Evolutionary conservation across 169 alveolate genomes (phyloP).

Genomic region (Plasmodium chabaudi): DNA sequence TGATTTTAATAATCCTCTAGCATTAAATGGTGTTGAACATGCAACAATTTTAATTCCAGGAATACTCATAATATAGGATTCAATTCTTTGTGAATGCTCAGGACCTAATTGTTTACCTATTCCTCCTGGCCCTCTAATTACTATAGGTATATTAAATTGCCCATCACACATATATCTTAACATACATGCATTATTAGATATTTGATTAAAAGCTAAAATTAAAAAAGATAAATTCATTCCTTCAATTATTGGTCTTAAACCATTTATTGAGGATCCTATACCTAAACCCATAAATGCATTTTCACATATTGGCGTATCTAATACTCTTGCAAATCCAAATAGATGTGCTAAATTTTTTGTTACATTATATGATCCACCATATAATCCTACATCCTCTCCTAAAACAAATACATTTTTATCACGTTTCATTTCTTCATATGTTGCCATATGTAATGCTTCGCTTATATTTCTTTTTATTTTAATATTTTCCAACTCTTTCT

Average conservation of each 20-base stretch:
- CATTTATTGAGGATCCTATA: conserved; percentile 87
- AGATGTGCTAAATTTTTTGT: conserved; percentile 90
- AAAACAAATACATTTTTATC: conserved; percentile 92
- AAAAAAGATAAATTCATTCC: conserved; percentile 94
- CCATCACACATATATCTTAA: conserved; percentile 90
- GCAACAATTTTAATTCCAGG: conserved; percentile 93
- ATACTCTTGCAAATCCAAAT: conserved; percentile 88
- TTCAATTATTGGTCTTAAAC: conserved; percentile 92
- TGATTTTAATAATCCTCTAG: conserved; percentile 91
- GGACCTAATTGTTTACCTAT: conserved; percentile 95
- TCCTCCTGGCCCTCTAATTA: conserved; percentile 95
- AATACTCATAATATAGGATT: conserved; percentile 91
- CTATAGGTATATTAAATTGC: conserved; percentile 88
- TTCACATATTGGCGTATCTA: conserved; percentile 96
- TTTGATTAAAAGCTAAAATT: conserved; percentile 92
- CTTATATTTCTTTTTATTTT: conserved; percentile 88
- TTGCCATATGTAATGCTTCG: conserved; percentile 93
- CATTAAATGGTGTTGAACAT: conserved; percentile 92
- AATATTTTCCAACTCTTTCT: conserved; percentile 72
- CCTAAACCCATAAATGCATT: conserved; percentile 90
- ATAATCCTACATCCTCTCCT: conserved; percentile 95
- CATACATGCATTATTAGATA: conserved; percentile 93
- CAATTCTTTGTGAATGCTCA: conserved; percentile 92
- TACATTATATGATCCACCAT: conserved; percentile 94
- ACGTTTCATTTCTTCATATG: conserved; percentile 92